Conservation (phyloP, 2,329 filamentous ascomycete species). For the Ramularia endophylla region DNA sequence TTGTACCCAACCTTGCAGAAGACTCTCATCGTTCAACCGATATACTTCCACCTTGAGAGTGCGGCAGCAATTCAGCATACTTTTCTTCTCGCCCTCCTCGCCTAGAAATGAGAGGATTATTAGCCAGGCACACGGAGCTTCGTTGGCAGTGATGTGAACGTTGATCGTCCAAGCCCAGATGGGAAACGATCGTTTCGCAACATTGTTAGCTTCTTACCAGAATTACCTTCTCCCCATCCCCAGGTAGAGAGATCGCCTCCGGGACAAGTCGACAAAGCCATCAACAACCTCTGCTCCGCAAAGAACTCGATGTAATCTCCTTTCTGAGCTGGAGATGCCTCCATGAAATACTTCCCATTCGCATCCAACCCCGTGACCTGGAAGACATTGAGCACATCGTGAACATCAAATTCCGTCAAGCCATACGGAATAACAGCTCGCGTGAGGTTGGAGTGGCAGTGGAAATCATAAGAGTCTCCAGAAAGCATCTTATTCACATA, state of each 20-base stretch:
- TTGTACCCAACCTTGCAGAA: slow-evolving; percentile 58
- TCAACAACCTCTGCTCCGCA: slow-evolving; percentile 69
- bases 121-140: no score
- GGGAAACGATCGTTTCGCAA: slow-evolving; percentile 33
- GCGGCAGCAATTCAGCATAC: slow-evolving; percentile 65
- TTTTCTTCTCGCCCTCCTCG: slow-evolving; percentile 57
- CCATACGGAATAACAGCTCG: slow-evolving; percentile 65
- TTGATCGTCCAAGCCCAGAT: no score
- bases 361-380: slow-evolving; percentile 74
- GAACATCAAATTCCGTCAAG: slow-evolving; percentile 66
- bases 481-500: slow-evolving; percentile 76
- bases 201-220: slow-evolving; percentile 54
- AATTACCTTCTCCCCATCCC: slow-evolving; percentile 62
- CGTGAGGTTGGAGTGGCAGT: slow-evolving; percentile 77
- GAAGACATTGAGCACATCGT: slow-evolving; percentile 82
- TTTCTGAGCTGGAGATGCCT: slow-evolving; percentile 49
- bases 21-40: slow-evolving; percentile 41
- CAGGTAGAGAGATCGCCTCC: slow-evolving; percentile 76
- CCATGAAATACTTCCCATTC: slow-evolving; percentile 71
- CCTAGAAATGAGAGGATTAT: no score
- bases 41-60: slow-evolving; percentile 71
- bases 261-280: slow-evolving; percentile 63
- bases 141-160: no score
- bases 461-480: slow-evolving; percentile 68
- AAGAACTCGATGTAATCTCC: slow-evolving; percentile 69